Conservation (phyloP, 2,329 filamentous ascomycete genomes). For the Zelopaecilomyces penicillatus region DNA sequence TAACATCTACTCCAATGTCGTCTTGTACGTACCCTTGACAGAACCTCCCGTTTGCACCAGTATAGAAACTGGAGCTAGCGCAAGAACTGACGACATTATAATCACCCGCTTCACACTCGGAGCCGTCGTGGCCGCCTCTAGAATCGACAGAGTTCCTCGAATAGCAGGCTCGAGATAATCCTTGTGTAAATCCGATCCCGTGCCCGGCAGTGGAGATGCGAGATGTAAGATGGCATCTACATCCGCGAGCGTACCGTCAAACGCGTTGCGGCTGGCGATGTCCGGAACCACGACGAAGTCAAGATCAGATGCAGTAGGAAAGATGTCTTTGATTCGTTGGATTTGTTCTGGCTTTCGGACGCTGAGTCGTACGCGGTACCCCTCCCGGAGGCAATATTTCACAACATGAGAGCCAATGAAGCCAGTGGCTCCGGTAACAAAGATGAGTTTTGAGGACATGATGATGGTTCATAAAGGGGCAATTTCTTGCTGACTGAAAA, state of each 20-base stretch:
- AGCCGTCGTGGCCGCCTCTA: constrained; percentile 6
- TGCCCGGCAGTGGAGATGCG: constrained; percentile 12
- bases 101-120: constrained; percentile 7
- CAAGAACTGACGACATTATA: constrained; percentile 10
- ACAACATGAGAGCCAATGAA: constrained; percentile 10
- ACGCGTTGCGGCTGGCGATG: constrained; percentile 23
- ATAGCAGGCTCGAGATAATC: constrained; percentile 11
- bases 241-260: constrained; percentile 26
- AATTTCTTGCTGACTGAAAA: too few species aligned
- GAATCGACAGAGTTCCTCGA: constrained; percentile 8
- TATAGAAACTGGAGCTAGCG: constrained; percentile 6
- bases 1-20: too few species aligned
- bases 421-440: constrained; percentile 12
- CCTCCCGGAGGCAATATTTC: constrained; percentile 5
- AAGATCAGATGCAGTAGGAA: constrained; percentile 5
- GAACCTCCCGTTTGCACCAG: neutral
- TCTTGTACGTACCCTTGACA: constrained; percentile 4
- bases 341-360: constrained; percentile 8
- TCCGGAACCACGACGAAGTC: constrained; percentile 23
- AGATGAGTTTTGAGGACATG: constrained; percentile 4
- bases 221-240: constrained; percentile 26
- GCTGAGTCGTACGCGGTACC: constrained; percentile 9
- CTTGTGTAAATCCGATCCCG: constrained; percentile 7
- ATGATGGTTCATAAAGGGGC: too few species aligned
- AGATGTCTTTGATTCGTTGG: constrained; percentile 3